phyloP scores from a whole-genome alignment of 345 rosid species.

The Bruguiera parviflora region DNA sequence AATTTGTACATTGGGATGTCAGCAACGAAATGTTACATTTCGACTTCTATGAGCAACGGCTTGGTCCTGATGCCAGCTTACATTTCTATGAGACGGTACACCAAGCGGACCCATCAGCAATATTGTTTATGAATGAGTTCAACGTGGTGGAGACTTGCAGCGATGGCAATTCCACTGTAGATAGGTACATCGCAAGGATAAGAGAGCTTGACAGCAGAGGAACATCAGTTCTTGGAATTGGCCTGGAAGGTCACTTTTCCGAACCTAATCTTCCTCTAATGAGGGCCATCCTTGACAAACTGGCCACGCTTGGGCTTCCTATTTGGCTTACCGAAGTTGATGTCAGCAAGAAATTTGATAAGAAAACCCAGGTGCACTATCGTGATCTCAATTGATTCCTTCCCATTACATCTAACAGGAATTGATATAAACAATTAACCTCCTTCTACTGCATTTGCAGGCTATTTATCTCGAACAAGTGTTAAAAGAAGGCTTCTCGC shows the following conservation, averaged over 20 bases:
- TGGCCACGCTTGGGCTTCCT: constrained; percentile 62
- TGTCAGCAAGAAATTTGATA: constrained; percentile 41
- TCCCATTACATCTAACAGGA: too few species aligned
- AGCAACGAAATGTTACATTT: constrained; percentile 94
- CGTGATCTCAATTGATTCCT: not conserved
- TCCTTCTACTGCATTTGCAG: constrained; percentile 21
- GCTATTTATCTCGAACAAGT: constrained; percentile 67
- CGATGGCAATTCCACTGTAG: constrained; percentile 67
- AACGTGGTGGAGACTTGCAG: constrained; percentile 78
- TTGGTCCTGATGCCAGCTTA: constrained; percentile 61
- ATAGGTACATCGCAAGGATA: constrained; percentile 47
- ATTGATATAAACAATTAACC: too few species aligned
- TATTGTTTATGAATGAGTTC: constrained; percentile 76
- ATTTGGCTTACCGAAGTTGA: constrained; percentile 91
- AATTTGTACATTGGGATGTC: constrained; percentile 83
- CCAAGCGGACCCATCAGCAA: constrained; percentile 54
- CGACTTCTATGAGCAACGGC: constrained; percentile 62
- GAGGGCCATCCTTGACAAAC: constrained; percentile 68
- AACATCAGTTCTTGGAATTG: constrained; percentile 58
- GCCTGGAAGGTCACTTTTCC: constrained; percentile 72
- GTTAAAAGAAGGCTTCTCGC: constrained; percentile 83
- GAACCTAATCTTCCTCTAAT: constrained; percentile 61
- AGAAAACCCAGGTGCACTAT: constrained; percentile 47
- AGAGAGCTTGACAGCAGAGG: constrained; percentile 53
- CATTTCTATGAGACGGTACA: constrained; percentile 59